phyloP scores from a whole-genome alignment of 139 green algal genomes.

The Monoraphidium neglectum region DNA sequence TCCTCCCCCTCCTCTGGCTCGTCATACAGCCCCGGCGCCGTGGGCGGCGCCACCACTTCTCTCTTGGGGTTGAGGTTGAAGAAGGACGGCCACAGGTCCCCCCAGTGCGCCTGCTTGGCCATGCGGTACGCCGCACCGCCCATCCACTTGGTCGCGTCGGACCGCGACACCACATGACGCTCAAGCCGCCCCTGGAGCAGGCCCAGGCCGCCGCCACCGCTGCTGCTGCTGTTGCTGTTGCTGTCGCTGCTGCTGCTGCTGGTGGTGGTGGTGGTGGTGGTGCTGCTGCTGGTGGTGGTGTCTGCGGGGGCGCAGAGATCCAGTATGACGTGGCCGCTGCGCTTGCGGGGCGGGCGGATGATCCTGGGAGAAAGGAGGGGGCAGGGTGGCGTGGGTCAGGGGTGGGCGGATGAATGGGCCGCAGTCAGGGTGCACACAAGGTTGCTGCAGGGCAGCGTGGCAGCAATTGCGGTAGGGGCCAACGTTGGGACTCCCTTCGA shows the following conservation, averaged over 20 bases:
- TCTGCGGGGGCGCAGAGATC: conserved; percentile 60
- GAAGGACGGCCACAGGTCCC: conserved; percentile 71
- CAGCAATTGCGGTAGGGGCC: no score
- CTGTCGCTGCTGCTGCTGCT: background rate
- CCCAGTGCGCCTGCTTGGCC: conserved; percentile 60
- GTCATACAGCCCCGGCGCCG: background rate
- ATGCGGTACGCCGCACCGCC: conserved; percentile 55
- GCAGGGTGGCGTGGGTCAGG: no score
- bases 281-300: background rate
- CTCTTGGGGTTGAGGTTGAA: conserved; percentile 39
- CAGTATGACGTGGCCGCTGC: conserved; percentile 67
- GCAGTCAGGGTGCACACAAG: no score
- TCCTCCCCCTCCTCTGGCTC: no score
- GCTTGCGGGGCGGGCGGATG: conserved; percentile 60
- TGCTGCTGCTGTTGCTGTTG: background rate
- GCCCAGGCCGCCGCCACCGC: background rate
- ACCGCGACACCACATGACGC: conserved; percentile 56
- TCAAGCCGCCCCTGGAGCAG: conserved; percentile 4
- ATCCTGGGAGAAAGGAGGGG: conserved; percentile 16
- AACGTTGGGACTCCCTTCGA: no score
- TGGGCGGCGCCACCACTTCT: background rate
- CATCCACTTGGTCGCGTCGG: conserved; percentile 36
- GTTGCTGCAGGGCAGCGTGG: no score
- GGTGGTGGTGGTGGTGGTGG: background rate
- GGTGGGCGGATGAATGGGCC: no score